Percentiles rank a stretch among this genome's conserved stretches.
Conservation (phyloP, 306 rosid species). For the Quercus dentata region DNA sequence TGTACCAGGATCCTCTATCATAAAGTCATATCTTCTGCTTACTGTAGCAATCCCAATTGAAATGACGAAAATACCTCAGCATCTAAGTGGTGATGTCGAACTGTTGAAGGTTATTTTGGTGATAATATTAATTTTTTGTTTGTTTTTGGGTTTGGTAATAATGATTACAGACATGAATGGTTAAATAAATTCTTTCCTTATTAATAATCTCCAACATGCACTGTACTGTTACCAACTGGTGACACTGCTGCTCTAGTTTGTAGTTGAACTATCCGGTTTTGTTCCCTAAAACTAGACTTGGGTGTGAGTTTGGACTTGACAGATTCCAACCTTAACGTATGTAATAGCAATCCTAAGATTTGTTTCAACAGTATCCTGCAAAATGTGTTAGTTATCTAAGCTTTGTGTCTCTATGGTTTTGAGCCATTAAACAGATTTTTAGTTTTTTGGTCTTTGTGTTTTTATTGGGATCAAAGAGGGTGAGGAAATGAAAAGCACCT, state of each 20-base stretch:
- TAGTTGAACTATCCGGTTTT: not conserved
- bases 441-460: too few species aligned
- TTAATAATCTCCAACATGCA: not conserved
- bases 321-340: not conserved
- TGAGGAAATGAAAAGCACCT: too few species aligned
- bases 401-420: too few species aligned
- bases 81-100: not conserved
- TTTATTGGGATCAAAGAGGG: too few species aligned
- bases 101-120: not conserved
- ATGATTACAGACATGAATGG: not conserved
- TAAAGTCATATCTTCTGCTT: constrained; percentile 7
- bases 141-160: not conserved
- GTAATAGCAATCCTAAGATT: not conserved
- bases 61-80: not conserved
- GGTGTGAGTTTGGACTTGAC: not conserved
- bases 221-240: too few species aligned
- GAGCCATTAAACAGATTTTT: too few species aligned
- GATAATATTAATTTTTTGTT: not conserved
- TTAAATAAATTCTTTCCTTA: not conserved
- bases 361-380: not conserved
- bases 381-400: not conserved
- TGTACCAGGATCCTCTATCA: not conserved
- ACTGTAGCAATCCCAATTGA: not conserved
- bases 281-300: not conserved
- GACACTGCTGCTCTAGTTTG: not conserved